phyloP scores from a whole-genome alignment of 1,284 basidiomycete species.

The Tetrapyrgos nigripes region DNA sequence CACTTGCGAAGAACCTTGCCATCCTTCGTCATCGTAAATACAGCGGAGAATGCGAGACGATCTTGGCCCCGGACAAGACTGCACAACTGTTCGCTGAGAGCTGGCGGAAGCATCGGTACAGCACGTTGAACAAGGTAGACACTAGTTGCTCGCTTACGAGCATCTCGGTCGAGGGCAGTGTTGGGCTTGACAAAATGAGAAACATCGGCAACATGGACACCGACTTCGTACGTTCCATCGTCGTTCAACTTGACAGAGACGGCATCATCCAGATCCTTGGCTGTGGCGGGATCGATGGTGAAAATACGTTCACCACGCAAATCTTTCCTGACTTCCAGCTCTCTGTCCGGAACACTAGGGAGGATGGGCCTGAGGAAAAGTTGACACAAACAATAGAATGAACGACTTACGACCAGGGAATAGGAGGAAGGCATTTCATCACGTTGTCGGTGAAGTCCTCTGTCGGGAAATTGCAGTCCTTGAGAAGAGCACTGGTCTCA shows the following conservation, averaged over 20 bases:
- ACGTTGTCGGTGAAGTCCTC: constrained; percentile 94
- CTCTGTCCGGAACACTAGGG: constrained; percentile 87
- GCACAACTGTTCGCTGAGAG: constrained; percentile 91
- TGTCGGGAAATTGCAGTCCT: constrained; percentile 98
- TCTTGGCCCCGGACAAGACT: constrained; percentile 89
- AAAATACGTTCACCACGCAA: constrained; percentile 87
- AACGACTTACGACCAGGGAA: constrained; percentile 85
- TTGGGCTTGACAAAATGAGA: constrained; percentile 97
- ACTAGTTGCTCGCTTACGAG: constrained; percentile 94
- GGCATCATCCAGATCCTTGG: constrained; percentile 96
- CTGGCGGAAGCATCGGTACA: constrained; percentile 96
- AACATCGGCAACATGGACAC: constrained; percentile 96
- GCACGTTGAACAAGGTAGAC: constrained; percentile 96
- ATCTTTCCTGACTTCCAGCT: constrained; percentile 88
- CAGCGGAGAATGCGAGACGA: constrained; percentile 87
- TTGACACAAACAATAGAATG: constrained; percentile 4
- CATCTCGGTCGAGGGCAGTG: constrained; percentile 96
- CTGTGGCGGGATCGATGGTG: constrained; percentile 90
- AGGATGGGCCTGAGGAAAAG: constrained; percentile 15
- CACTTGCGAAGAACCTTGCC: constrained; percentile 86
- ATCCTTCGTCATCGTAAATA: constrained; percentile 89
- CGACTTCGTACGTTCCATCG: constrained; percentile 90
- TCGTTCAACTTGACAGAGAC: constrained; percentile 89
- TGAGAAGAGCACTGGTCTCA: constrained; percentile 95
- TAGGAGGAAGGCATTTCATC: constrained; percentile 94